These are phyloP conservation scores for Laburnicola sp. DNA, from an alignment of 2,329 filamentous ascomycete genomes.

Conservation along the genomic window DNA sequence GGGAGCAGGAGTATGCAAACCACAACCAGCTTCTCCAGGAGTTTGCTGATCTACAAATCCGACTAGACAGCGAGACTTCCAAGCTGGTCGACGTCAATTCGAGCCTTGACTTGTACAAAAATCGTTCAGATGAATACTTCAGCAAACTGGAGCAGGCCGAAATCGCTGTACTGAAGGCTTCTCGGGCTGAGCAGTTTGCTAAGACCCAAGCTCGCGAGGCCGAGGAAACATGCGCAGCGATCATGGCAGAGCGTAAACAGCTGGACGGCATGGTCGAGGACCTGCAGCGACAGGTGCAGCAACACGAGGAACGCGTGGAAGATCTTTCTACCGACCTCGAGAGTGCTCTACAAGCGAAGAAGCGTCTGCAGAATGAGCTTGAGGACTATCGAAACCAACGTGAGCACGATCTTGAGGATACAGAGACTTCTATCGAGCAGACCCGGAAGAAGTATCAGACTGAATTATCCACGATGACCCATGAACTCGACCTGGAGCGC, in stretches of 20 bases:
- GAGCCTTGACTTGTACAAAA: slow-evolving; percentile 87
- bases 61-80: slow-evolving; percentile 84
- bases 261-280: slow-evolving; percentile 88
- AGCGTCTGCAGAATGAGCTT: slow-evolving; percentile 91
- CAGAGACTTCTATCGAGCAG: slow-evolving; percentile 93
- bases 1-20: slow-evolving; percentile 86
- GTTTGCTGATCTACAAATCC: slow-evolving; percentile 90
- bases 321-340: slow-evolving; percentile 90
- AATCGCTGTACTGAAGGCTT: slow-evolving; percentile 90
- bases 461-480: slow-evolving; percentile 85
- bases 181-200: slow-evolving; percentile 89
- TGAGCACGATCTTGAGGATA: slow-evolving; percentile 95
- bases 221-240: slow-evolving; percentile 84
- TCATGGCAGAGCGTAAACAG: slow-evolving; percentile 89
- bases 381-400: slow-evolving; percentile 96
- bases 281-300: slow-evolving; percentile 84
- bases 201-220: slow-evolving; percentile 86
- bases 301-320: slow-evolving; percentile 86
- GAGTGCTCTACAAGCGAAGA: slow-evolving; percentile 83
- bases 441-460: slow-evolving; percentile 96
- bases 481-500: slow-evolving; percentile 89
- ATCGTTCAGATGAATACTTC: slow-evolving; percentile 92
- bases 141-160: slow-evolving; percentile 96
- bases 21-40: slow-evolving; percentile 88
- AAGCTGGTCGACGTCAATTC: slow-evolving; percentile 81